Evolutionary conservation across 441 rosid genomes (phyloP).

Genomic region (Pelargonium cotyledonis): DNA sequence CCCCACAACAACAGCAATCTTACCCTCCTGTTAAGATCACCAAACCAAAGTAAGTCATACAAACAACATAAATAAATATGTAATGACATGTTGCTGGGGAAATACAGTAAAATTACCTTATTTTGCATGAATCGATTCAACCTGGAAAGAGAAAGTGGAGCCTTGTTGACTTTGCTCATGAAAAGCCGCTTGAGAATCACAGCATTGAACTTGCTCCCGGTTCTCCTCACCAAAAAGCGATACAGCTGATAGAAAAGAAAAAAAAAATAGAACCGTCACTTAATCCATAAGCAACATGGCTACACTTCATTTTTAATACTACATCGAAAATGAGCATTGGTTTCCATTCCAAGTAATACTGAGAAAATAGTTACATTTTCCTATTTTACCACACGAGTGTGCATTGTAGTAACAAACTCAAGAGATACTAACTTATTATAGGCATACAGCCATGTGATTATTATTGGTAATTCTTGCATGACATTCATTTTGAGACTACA

Average conservation of each 20-base stretch:
- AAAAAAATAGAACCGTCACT: background rate
- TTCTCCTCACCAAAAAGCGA: constrained; percentile 82
- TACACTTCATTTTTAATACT: no score
- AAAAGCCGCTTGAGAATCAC: constrained; percentile 86
- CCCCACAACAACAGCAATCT: constrained; percentile 81
- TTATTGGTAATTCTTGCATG: no score
- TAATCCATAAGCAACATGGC: no score
- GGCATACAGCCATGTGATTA: no score
- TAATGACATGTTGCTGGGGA: background rate
- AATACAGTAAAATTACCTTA: constrained; percentile 35
- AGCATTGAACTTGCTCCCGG: constrained; percentile 77
- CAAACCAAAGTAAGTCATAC: background rate
- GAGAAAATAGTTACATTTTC: no score
- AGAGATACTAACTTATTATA: no score
- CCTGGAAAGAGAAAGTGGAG: constrained; percentile 79
- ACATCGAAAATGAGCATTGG: no score
- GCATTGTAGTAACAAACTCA: no score
- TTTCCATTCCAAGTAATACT: no score
- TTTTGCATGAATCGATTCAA: constrained; percentile 39
- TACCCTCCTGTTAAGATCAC: constrained; percentile 43
- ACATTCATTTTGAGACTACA: no score
- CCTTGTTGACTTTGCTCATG: constrained; percentile 90
- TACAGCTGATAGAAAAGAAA: constrained; percentile 40
- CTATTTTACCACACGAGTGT: no score
- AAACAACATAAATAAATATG: no score